Evolutionary conservation across 2,329 filamentous ascomycete species (phyloP), one percentile per base, ranked within the genome.

Genomic region (Neopestalotiopsis clavispora): DNA sequence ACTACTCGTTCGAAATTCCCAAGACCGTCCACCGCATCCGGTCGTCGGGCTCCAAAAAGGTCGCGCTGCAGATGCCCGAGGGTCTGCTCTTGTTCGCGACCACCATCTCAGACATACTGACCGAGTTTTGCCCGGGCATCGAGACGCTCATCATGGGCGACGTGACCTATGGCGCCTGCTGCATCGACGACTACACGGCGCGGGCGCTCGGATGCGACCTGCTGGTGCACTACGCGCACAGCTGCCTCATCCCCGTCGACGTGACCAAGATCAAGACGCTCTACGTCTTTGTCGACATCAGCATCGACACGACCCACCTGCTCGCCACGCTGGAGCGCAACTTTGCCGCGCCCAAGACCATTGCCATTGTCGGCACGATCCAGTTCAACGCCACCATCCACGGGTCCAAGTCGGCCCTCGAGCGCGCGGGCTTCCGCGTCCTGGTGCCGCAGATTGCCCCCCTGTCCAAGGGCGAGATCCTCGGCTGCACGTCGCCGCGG

Each of bases 101-200:
- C 32, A 99, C 96, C 45, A 95, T 99, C 74, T 97, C 96, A 3
- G 96, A 99, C 78, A 98, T 99, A 75, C 85, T 99, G 62, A 94
- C 93, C 0, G 92, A 95, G 78, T 99, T 99, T 83, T 99, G 96
- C 77, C 92, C 94, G 0, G 94, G 93, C 1, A 92, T 92, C 56
- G 94, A 97, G 79, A 98, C 95, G 1, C 86, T 98, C 67, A 99
- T 99, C 80, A 99, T 99, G 96, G 96, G 96, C 70, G 96, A 99
- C 79, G 96, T 99, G 58, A 99, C 96, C 1, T 99, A 99, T 79
- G 96, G 96, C 71, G 96, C 96, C 28, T 99, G 96, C 84, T 99
- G 96, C 78, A 98, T 99, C 75, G 96, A 99, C 79, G 96, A 99
- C 82, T 99, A 97, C 82, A 99, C 96, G 0, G 97, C 96, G 1